A percentile compares a stretch with the other conserved stretches of the same genome.
Evolutionary conservation across 1,284 basidiomycete species (phyloP).

Genomic region (Naganishia sp.): DNA sequence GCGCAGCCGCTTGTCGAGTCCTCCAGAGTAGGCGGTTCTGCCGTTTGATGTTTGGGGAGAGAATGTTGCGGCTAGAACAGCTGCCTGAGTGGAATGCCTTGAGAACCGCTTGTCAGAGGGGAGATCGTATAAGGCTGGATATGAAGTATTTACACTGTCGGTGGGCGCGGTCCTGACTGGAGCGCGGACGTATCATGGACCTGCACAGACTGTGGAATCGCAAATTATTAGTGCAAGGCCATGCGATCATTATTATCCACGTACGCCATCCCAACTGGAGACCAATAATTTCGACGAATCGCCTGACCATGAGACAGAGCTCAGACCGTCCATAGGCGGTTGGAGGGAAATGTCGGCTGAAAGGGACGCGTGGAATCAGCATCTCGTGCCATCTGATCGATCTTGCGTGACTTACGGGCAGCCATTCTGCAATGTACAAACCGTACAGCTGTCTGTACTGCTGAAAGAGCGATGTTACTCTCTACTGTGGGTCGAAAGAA

Average conservation of each 20-base stretch:
- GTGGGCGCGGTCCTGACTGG: constrained; percentile 65
- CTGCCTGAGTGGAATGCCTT: constrained; percentile 48
- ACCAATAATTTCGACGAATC: constrained; percentile 74
- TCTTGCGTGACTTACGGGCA: constrained; percentile 3
- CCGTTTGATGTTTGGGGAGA: constrained; percentile 45
- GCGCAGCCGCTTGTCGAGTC: constrained; percentile 58
- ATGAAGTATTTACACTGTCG: constrained; percentile 56
- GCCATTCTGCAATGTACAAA: not conserved
- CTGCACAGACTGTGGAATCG: constrained; percentile 63
- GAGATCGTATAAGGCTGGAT: constrained; percentile 61
- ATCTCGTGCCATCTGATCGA: not conserved
- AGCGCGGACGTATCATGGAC: constrained; percentile 68
- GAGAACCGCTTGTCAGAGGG: not conserved
- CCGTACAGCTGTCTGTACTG: not conserved
- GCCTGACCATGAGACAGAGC: constrained; percentile 77
- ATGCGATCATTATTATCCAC: constrained; percentile 43
- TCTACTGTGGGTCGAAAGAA: too few relatives aligned
- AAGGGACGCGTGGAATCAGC: not conserved
- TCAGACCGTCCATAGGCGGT: constrained; percentile 81
- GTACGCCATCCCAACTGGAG: constrained; percentile 84
- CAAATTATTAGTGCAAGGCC: constrained; percentile 26
- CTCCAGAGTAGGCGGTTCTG: constrained; percentile 53
- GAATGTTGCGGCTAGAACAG: constrained; percentile 53
- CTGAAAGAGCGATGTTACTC: not conserved
- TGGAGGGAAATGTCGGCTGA: constrained; percentile 47